Evolutionary conservation across 805 yeast genomes (phyloP).

Genomic region (Kluyveromyces nonfermentans): DNA sequence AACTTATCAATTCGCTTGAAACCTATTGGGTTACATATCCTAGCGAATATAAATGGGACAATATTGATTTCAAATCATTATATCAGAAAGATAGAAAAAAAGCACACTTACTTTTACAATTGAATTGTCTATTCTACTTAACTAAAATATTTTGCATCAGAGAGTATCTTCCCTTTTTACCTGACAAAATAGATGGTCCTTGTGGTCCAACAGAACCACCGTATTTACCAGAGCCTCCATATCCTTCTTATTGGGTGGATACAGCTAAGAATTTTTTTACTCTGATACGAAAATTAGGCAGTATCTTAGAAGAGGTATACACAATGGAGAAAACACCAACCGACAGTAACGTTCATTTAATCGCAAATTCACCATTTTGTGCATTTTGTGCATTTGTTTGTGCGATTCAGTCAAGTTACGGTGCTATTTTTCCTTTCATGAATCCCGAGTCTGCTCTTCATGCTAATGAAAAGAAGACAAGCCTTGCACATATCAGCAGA

Average conservation of each 20-base stretch:
- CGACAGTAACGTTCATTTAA: neutral
- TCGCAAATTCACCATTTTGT: conserved; percentile 5
- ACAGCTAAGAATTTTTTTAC: conserved; percentile 4
- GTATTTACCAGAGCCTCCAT: conserved; percentile 2
- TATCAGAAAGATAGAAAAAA: neutral
- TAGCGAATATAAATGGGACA: conserved; percentile 6
- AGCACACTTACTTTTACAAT: conserved; percentile 1
- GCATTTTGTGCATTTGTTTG: conserved; percentile 7
- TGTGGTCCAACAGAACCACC: conserved; percentile 8
- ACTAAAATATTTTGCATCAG: conserved; percentile 3
- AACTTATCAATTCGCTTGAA: neutral
- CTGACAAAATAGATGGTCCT: conserved; percentile 4
- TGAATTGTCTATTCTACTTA: conserved; percentile 6
- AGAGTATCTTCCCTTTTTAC: conserved; percentile 8
- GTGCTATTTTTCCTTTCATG: conserved; percentile 8
- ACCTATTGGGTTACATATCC: conserved; percentile 4
- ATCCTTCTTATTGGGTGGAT: conserved; percentile 5
- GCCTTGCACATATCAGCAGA: conserved; percentile 1
- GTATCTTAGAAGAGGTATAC: conserved; percentile 3
- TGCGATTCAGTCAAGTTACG: conserved; percentile 6
- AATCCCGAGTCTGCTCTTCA: conserved; percentile 6
- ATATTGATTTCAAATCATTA: neutral
- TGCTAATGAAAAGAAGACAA: neutral
- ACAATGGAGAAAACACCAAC: neutral
- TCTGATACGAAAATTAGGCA: conserved; percentile 2